Percentiles rank a stretch among this genome's conserved stretches.
Conservation (phyloP, 208 protist genomes). For the Tritrichomonas foetus region DNA sequence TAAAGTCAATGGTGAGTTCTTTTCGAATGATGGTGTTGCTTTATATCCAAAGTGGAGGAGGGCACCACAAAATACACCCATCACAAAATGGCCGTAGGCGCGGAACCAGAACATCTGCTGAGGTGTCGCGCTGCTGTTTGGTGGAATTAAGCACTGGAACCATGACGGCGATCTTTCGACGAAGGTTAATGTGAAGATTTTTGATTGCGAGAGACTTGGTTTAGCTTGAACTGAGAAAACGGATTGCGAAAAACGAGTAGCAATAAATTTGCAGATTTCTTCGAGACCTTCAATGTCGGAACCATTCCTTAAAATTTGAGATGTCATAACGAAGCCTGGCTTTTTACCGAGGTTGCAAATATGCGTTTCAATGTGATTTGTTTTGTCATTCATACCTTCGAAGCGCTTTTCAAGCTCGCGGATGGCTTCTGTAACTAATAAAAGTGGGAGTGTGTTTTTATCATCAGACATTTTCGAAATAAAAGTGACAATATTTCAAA, state of each 20-base stretch:
- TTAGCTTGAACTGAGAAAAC: background rate
- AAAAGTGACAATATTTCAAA: no score
- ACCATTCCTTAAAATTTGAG: background rate
- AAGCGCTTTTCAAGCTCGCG: background rate
- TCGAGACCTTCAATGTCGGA: background rate
- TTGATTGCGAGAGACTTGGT: background rate
- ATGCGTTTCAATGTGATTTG: background rate
- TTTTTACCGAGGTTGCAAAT: slow-evolving; percentile 5
- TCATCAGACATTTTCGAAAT: no score
- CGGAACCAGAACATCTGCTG: background rate
- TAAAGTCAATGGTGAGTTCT: background rate
- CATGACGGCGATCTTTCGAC: no score
- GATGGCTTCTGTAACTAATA: slow-evolving; percentile 25
- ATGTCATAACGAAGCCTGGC: background rate
- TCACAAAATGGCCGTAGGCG: background rate
- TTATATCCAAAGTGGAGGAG: background rate
- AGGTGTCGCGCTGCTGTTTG: background rate
- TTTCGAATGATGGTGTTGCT: background rate
- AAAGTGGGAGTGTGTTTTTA: background rate
- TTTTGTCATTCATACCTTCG: background rate
- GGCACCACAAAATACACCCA: background rate
- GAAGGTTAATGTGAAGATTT: background rate
- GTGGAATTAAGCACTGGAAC: background rate
- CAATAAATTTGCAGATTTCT: background rate
- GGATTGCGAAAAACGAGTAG: background rate